phyloP scores from a whole-genome alignment of 176 grass and related monocot genomes.

The Musa troglodytarum region DNA sequence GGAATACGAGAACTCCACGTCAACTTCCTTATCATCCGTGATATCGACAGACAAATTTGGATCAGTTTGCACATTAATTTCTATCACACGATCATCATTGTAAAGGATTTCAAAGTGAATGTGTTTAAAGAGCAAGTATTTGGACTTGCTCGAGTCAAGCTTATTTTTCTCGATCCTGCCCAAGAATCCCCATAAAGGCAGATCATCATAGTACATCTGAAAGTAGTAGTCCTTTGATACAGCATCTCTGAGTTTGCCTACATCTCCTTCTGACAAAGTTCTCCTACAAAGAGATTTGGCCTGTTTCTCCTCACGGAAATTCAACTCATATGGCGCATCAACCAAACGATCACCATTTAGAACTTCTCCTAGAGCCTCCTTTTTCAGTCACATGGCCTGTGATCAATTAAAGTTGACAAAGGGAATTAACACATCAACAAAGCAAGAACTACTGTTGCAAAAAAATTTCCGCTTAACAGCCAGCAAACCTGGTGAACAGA shows the following conservation, averaged over 20 bases:
- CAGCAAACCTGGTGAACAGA: conserved; percentile 66
- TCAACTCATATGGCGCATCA: conserved; percentile 79
- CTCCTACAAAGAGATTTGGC: conserved; percentile 64
- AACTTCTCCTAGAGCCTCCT: conserved; percentile 76
- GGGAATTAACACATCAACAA: conserved; percentile 10
- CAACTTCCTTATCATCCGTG: conserved; percentile 65
- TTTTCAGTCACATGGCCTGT: conserved; percentile 83
- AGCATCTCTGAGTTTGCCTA: conserved; percentile 59
- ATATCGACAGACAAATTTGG: conserved; percentile 64
- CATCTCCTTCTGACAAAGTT: conserved; percentile 44
- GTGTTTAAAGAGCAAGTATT: conserved; percentile 70
- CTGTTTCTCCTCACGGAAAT: conserved; percentile 60
- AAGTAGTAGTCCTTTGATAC: conserved; percentile 91
- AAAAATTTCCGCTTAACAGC: background rate
- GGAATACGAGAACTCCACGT: conserved; percentile 81
- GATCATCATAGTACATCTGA: conserved; percentile 95
- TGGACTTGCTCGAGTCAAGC: conserved; percentile 24
- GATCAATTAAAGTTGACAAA: background rate
- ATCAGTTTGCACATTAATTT: conserved; percentile 67
- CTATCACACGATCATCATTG: conserved; percentile 68
- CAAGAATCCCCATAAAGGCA: conserved; percentile 89
- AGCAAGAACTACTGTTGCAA: too few species aligned
- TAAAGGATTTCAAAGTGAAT: conserved; percentile 86
- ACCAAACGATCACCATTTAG: conserved; percentile 84
- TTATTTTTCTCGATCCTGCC: conserved; percentile 67